Evolutionary conservation across 495 filamentous ascomycete genomes (phyloP), one percentile per base, ranked within the genome.

Genomic region (Emericellopsis terricola): DNA sequence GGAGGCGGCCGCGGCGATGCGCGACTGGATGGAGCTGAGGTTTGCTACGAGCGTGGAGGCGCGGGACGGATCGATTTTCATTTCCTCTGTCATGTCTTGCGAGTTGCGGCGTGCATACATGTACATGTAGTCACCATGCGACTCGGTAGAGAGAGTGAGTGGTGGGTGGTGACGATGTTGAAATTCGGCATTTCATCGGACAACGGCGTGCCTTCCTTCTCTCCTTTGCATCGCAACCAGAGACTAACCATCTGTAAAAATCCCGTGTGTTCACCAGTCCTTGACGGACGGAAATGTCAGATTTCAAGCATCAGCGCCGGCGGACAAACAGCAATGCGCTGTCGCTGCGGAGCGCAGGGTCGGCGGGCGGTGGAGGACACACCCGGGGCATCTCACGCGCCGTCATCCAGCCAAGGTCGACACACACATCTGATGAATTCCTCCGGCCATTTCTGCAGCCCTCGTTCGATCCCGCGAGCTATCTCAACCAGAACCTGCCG

Each of bases 381-480:
- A 11, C 23, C 6, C 23, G 23, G 6, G 11, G 23, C 23, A 6
- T 6, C 23, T 26, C 23, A 11, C 6, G 23, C 6, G 45, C 45
- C 15, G 42, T 41, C 19, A 29, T 38, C 37, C 50, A 59, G 23
- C 52, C 64, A 24, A 59, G 55, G 33, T 73, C 70, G 13, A 39
- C 55, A 27, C 71, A 73, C 51, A 60, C 73, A 23, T 61, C 64
- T 46, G 77, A 75, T 46, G 69, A 65, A 37, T 66, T 59, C 34
- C 64, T 72, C 33, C 66, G 60, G 33, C 71, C 69, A 38, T 94
- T 92, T 52, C 62, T 81, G 18, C 57, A 64, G 29, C 68, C 73
- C 8, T 65, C 73, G 34, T 94, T 92, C 52, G 78, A 86, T 55
- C 65, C 81, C 13, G 77, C 70, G 44, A 69, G 77, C 24, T 92